Percentiles rank a stretch among this genome's conserved stretches.
phyloP scores from a whole-genome alignment of 345 rosid genomes.

The Syzygium aqueum region DNA sequence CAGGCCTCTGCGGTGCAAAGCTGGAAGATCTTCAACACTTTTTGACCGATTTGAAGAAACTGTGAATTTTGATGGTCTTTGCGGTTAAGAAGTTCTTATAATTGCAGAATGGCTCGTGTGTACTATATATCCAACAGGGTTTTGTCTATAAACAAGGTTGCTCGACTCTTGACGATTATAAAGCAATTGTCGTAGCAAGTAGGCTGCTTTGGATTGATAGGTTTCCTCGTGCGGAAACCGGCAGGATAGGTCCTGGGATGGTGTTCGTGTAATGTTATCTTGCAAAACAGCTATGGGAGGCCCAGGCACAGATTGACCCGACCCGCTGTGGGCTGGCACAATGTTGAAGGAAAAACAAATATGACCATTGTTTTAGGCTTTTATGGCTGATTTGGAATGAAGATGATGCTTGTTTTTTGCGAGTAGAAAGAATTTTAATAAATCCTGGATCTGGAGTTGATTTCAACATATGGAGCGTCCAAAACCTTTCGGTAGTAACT shows the following conservation, averaged over 20 bases:
- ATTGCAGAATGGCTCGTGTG: neutral
- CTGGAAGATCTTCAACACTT: slow-evolving; percentile 54
- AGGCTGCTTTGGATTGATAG: neutral
- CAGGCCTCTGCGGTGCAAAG: slow-evolving; percentile 30
- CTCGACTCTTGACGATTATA: neutral
- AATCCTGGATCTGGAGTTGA: neutral
- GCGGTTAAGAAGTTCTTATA: neutral
- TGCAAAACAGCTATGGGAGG: neutral
- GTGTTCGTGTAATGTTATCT: neutral
- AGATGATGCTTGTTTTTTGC: neutral
- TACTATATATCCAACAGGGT: neutral
- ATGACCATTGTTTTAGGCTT: neutral
- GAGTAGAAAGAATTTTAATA: neutral
- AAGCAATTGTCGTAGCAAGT: neutral
- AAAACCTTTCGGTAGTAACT: neutral
- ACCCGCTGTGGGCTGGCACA: neutral
- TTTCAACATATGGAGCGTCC: neutral
- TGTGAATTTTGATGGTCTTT: neutral
- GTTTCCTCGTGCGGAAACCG: neutral
- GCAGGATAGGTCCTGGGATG: neutral
- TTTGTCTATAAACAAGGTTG: neutral
- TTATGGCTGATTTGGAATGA: neutral
- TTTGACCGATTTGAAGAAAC: slow-evolving; percentile 37
- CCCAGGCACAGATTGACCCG: neutral
- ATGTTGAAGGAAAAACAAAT: neutral